These are phyloP conservation scores for Canavalia gladiata DNA, from an alignment of 306 rosid species.

Conservation along the genomic window DNA sequence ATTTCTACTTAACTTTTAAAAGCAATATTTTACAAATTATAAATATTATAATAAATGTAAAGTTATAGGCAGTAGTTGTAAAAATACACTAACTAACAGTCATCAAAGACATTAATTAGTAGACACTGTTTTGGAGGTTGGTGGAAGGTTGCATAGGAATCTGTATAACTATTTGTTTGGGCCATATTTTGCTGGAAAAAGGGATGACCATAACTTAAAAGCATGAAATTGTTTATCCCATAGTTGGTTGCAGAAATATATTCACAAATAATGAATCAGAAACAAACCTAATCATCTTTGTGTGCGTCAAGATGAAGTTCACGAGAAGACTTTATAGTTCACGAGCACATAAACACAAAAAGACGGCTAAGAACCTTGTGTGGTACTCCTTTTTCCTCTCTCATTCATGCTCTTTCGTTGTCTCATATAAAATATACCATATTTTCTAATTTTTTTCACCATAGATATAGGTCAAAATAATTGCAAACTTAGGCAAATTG, in stretches of 20 bases:
- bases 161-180: constrained; percentile 13
- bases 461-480: not conserved
- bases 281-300: constrained; percentile 42
- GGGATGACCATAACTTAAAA: not conserved
- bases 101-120: not conserved
- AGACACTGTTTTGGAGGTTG: not conserved
- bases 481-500: constrained; percentile 26
- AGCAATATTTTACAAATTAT: not conserved
- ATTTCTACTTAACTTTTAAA: not conserved
- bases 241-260: constrained; percentile 38
- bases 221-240: constrained; percentile 45
- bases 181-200: constrained; percentile 16
- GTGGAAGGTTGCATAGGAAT: not conserved
- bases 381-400: constrained; percentile 27
- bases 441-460: constrained; percentile 42
- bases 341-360: constrained; percentile 68
- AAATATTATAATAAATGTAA: not conserved
- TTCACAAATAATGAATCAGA: constrained; percentile 54
- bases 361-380: constrained; percentile 62
- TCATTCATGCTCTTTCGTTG: constrained; percentile 9
- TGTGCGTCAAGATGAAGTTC: constrained; percentile 61
- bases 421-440: constrained; percentile 12
- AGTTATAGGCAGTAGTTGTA: no score
- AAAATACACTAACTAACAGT: no score
- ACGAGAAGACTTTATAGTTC: constrained; percentile 64